Evolutionary conservation across 495 filamentous ascomycete species (phyloP).

Genomic region (Daldinia loculata): DNA sequence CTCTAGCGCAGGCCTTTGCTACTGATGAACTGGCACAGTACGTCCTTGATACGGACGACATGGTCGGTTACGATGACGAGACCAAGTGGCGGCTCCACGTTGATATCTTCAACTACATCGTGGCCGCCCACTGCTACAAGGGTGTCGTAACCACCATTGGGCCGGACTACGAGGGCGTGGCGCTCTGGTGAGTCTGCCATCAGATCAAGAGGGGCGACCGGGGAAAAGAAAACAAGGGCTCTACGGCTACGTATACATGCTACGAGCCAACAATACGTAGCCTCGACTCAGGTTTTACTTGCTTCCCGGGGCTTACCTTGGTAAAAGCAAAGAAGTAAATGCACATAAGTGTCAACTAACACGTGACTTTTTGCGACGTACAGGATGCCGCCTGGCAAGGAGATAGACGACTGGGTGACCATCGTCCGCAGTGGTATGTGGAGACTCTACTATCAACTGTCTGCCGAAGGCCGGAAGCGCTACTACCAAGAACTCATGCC

Average conservation of each 20-base stretch:
- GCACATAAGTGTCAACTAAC: constrained; percentile 26
- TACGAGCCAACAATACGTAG: constrained; percentile 18
- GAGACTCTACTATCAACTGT: constrained; percentile 74
- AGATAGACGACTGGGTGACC: constrained; percentile 76
- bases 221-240: constrained; percentile 30
- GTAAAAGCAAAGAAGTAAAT: constrained; percentile 7
- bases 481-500: constrained; percentile 82
- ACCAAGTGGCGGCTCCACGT: constrained; percentile 78
- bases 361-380: constrained; percentile 17
- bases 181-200: constrained; percentile 71
- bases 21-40: constrained; percentile 77
- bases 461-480: constrained; percentile 71
- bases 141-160: constrained; percentile 77
- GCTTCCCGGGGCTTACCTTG: constrained; percentile 26
- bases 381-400: constrained; percentile 80
- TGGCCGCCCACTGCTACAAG: constrained; percentile 73
- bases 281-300: constrained; percentile 26
- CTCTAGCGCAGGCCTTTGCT: constrained; percentile 78
- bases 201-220: constrained; percentile 30
- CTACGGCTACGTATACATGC: constrained; percentile 28
- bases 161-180: constrained; percentile 76
- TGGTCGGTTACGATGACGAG: constrained; percentile 64
- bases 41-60: constrained; percentile 72
- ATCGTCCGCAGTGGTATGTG: constrained; percentile 76
- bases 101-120: constrained; percentile 75